Percentiles rank a stretch among this genome's conserved stretches.
Conservation (phyloP, 2,329 filamentous ascomycete species). For the Aspergillus spinulosporus region DNA sequence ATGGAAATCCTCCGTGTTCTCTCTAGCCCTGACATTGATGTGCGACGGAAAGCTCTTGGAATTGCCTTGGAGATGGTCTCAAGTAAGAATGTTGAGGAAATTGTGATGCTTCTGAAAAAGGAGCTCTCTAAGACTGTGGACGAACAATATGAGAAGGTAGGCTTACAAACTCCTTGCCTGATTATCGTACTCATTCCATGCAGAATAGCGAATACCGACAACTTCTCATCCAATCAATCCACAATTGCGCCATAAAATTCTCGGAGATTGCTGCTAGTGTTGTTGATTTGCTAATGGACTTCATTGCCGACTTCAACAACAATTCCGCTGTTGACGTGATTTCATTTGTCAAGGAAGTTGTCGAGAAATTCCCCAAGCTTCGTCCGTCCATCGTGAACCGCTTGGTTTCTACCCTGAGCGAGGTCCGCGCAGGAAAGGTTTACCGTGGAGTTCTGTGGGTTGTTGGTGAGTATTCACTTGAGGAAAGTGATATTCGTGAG, state of each 20-base stretch:
- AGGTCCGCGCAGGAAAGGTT: conserved; percentile 95
- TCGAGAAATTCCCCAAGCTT: conserved; percentile 93
- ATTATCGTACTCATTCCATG: conserved; percentile 24
- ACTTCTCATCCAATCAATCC: conserved; percentile 92
- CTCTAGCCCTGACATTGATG: conserved; percentile 93
- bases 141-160: conserved; percentile 91
- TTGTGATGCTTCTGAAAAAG: conserved; percentile 94
- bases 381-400: conserved; percentile 83
- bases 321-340: conserved; percentile 96
- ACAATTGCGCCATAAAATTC: conserved; percentile 98
- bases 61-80: conserved; percentile 97
- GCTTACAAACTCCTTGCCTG: background rate
- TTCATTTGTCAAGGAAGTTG: conserved; percentile 97
- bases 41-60: conserved; percentile 83
- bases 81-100: conserved; percentile 97
- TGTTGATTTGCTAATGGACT: conserved; percentile 96
- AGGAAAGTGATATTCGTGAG: conserved; percentile 90
- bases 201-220: conserved; percentile 89
- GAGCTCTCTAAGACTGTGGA: conserved; percentile 97
- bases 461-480: conserved; percentile 92
- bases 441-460: conserved; percentile 98
- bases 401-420: conserved; percentile 83
- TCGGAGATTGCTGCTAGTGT: conserved; percentile 97
- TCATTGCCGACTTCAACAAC: conserved; percentile 97
- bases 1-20: conserved; percentile 97